Evolutionary conservation across 2,329 filamentous ascomycete genomes (phyloP).

Genomic region (Penicillium sp.): DNA sequence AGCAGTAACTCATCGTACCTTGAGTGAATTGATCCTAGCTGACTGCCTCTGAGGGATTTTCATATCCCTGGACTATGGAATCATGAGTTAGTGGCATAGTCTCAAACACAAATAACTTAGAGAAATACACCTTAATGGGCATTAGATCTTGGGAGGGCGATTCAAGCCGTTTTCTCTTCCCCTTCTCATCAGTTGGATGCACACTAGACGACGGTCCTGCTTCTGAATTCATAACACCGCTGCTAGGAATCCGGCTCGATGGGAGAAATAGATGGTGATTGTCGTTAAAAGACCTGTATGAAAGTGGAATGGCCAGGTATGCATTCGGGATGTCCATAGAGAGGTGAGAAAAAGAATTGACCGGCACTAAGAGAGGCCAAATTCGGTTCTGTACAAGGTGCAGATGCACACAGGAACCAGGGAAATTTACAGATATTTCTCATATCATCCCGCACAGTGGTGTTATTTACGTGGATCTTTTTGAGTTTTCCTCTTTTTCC

Average conservation of each 20-base stretch:
- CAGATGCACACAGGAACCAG: background rate
- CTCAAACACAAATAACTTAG: too few species aligned
- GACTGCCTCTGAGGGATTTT: background rate
- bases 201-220: background rate
- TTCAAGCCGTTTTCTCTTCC: background rate
- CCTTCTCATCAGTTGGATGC: background rate
- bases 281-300: too few species aligned
- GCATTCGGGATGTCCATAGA: background rate
- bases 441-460: background rate
- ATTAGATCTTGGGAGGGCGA: background rate
- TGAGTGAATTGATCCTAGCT: background rate
- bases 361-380: background rate
- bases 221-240: background rate
- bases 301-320: fast-evolving
- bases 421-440: background rate
- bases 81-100: background rate
- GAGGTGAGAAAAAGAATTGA: background rate
- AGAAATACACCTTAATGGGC: background rate
- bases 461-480: background rate
- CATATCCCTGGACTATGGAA: background rate
- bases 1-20: background rate
- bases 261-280: background rate
- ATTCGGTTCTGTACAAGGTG: background rate
- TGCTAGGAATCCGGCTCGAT: background rate
- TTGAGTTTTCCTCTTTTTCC: background rate